Percentiles rank a stretch among this genome's conserved stretches.
Evolutionary conservation across 2,329 filamentous ascomycete species (phyloP).

Genomic region (Calonectria pauciramosa): DNA sequence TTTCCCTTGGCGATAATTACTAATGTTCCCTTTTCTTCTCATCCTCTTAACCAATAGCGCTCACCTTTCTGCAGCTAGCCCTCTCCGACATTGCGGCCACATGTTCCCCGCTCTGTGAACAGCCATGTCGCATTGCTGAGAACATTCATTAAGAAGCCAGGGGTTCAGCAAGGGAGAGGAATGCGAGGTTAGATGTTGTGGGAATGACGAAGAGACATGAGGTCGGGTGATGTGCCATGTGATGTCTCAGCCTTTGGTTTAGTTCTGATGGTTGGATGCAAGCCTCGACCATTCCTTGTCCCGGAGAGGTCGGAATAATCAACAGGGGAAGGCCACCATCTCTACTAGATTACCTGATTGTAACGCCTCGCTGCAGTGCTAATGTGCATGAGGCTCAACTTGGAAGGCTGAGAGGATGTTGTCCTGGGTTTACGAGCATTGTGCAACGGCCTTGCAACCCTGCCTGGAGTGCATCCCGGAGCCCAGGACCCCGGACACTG

Average conservation of each 20-base stretch:
- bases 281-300: conserved; percentile 29
- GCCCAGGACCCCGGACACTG: conserved; percentile 30
- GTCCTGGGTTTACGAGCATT: conserved; percentile 24
- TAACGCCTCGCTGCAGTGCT: conserved; percentile 18
- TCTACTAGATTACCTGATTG: not conserved
- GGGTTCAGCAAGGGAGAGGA: conserved; percentile 30
- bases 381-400: conserved; percentile 42
- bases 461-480: not conserved
- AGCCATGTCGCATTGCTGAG: conserved; percentile 29
- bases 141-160: conserved; percentile 27
- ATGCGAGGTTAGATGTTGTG: conserved; percentile 26
- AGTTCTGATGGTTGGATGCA: conserved; percentile 18
- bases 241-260: conserved; percentile 33
- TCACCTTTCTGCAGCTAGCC: conserved; percentile 29
- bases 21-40: not conserved
- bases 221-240: conserved; percentile 48
- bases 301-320: conserved; percentile 12
- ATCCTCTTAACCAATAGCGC: not conserved
- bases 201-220: conserved; percentile 34
- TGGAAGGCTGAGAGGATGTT: conserved; percentile 28
- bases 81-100: conserved; percentile 33
- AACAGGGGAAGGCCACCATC: not conserved
- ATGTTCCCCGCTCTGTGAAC: conserved; percentile 27
- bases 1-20: not conserved
- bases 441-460: conserved; percentile 13